Base-by-base conservation (phyloP, 257 asterid genomes). In the Solanum neorickii region DNA sequence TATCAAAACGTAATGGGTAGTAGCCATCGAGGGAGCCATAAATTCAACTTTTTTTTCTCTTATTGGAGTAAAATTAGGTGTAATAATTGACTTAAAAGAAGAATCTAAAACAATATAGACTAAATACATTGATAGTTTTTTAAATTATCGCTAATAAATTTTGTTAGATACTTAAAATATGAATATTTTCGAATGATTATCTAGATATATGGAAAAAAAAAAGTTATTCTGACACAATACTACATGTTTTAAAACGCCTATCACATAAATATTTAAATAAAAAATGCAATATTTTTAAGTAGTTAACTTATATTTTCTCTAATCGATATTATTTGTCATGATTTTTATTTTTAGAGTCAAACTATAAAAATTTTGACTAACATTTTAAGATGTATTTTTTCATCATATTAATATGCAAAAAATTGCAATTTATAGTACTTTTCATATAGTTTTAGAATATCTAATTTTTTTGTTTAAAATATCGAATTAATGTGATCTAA, bases 241-340 rank as follows among this genome's bases (percentile, higher is more conserved):
- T 16, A n/a, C 16, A 65, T n/a, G 0, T n/a, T n/a, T n/a, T 11
- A 16, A n/a, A 65, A 13, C 4, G 0, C 5, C 18, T 27, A 25
- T 11, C 25, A 65, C 15, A 5, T 27, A 68, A 14, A 29, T 14
- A 5, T 66, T 25, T 12, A 66, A 66, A 25, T 66, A 25, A 59
- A 66, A 12, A 0, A 12, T 5, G 23, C 2, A 7, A 7, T 1
- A 7, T 27, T 27, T 6, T 68, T 29, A 68, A 68, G 0, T 13
- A 2, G 5, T 6, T 27, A 29, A 68, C 21, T 27, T 68, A 5
- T 68, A 8, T 68, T 33, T 33, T 33, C 35, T 33, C 1, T 0
- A 1, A 33, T 33, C 5, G 35, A 4, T 33, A 33, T 33, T 33
- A 33, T 33, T 33, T 33, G 5, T 33, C 35, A 33, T 33, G 5